These are phyloP conservation scores for Fusarium abutilonis DNA, from an alignment of 2,329 filamentous ascomycete genomes.

Conservation along the genomic window DNA sequence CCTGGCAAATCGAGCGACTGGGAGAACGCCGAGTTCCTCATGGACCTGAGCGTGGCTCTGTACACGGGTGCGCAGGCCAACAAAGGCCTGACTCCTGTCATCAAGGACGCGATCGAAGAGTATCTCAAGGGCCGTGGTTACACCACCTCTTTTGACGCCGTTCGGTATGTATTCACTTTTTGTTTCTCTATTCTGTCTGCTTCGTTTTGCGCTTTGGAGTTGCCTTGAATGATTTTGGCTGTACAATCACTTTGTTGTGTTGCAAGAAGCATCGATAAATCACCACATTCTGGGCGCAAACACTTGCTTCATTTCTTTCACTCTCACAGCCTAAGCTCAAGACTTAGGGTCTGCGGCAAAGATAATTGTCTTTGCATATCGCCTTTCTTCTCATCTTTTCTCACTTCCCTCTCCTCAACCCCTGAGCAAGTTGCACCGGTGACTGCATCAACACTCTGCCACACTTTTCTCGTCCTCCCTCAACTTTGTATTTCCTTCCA, in stretches of 20 bases:
- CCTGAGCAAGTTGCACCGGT: conserved; percentile 4
- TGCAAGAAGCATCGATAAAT: not conserved
- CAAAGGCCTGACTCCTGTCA: conserved; percentile 44
- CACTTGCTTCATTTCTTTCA: not conserved
- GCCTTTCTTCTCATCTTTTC: conserved; percentile 3
- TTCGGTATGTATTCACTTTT: conserved; percentile 52
- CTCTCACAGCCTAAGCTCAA: conserved; percentile 8
- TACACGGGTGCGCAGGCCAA: conserved; percentile 45
- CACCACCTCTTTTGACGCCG: conserved; percentile 55
- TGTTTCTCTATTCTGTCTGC: not conserved
- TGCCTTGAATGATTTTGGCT: conserved; percentile 9
- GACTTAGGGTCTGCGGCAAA: not conserved
- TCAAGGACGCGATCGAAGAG: conserved; percentile 47
- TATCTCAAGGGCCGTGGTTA: conserved; percentile 49
- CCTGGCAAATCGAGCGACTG: conserved; percentile 41
- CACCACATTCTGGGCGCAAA: not conserved
- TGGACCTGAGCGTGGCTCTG: conserved; percentile 48
- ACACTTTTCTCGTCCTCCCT: not conserved
- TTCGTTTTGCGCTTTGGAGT: not conserved
- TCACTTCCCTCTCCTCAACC: conserved; percentile 1
- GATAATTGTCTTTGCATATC: conserved; percentile 12
- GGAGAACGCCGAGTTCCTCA: conserved; percentile 50
- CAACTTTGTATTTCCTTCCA: not conserved
- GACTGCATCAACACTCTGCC: not conserved
- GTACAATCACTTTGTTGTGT: not conserved